A percentile compares a stretch with the other conserved stretches of the same genome.
Conservation (phyloP, 495 filamentous ascomycete genomes). For the Glarea lozoyensis region DNA sequence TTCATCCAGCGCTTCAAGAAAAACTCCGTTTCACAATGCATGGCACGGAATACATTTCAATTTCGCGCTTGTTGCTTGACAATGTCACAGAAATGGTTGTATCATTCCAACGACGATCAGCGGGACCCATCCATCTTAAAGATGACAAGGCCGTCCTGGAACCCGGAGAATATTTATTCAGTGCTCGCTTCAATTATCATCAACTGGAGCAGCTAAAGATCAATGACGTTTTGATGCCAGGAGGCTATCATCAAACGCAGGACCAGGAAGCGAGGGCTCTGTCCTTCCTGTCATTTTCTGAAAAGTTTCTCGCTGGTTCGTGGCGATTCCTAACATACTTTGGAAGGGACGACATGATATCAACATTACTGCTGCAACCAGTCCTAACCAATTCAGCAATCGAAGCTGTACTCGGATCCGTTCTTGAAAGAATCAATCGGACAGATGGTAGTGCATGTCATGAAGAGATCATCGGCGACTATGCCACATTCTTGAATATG, state of each 20-base stretch:
- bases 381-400: conserved; percentile 49
- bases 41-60: conserved; percentile 32
- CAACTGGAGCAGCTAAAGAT: conserved; percentile 45
- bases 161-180: conserved; percentile 46
- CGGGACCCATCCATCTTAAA: conserved; percentile 18
- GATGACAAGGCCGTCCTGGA: conserved; percentile 35
- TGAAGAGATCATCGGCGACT: conserved; percentile 60
- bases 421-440: conserved; percentile 49
- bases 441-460: conserved; percentile 53
- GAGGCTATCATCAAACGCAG: conserved; percentile 34
- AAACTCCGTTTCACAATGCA: conserved; percentile 29
- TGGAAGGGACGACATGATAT: conserved; percentile 56
- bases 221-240: conserved; percentile 40
- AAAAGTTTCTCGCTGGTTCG: conserved; percentile 54
- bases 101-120: conserved; percentile 31
- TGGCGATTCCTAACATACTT: conserved; percentile 64
- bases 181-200: conserved; percentile 51
- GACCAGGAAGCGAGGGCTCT: conserved; percentile 40
- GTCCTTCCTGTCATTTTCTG: conserved; percentile 53
- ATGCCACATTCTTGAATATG: conserved; percentile 49
- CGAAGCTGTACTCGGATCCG: conserved; percentile 51
- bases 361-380: conserved; percentile 44
- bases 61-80: conserved; percentile 52
- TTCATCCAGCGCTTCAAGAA: conserved; percentile 43
- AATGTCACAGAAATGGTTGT: conserved; percentile 46